Base-by-base conservation (phyloP, 2,329 filamentous ascomycete genomes). In the Fusarium proliferatum region DNA sequence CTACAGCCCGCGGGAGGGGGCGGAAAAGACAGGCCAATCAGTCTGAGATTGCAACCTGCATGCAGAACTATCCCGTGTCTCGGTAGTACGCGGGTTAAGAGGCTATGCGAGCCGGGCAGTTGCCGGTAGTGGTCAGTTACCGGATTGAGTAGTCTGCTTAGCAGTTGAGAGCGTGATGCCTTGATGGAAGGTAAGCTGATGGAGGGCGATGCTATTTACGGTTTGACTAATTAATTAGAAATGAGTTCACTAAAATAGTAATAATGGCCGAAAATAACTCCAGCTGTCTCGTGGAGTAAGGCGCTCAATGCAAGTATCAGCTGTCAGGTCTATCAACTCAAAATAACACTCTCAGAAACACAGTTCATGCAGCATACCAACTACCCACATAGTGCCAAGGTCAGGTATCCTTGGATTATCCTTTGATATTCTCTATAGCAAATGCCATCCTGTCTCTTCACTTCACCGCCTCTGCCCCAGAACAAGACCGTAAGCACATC, bases 151-250 rank as follows among this genome's bases (percentile, higher is more conserved):
- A 26, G 33, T 7, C 3, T 23, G 5, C 5, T 15, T 3, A 4
- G 16, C 8, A 3, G 33, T 12, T 28, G 5, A 26, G 12, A 26
- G n/a, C 4, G 33, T 1, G 9, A 38, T 21, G 8, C 12, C 9
- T 7, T 11, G 8, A 11, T 16, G 3, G 4, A 8, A 21, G 4
- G 3, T 4, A 6, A 4, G 21, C 21, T 33, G n/a, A 19, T 23
- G 3, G 1, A 12, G 9, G 12, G 11, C 8, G 4, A 30, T n/a
- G 3, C 4, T 23, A 7, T 15, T 23, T n/a, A 36, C 5, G 13
- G 10, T 13, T 13, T 23, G 19, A 52, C n/a, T 5, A 11, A 10
- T 2, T 8, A 2, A 10, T 38, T 15, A 9, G 5, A 26, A 26
- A 12, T 5, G 1, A 2, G 19, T 17, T 13, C 21, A 16, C 9